A percentile compares a stretch with the other conserved stretches of the same genome.
Evolutionary conservation across 352 stramenopile genomes (phyloP).

Genomic region (Globisporangium takayamanum): DNA sequence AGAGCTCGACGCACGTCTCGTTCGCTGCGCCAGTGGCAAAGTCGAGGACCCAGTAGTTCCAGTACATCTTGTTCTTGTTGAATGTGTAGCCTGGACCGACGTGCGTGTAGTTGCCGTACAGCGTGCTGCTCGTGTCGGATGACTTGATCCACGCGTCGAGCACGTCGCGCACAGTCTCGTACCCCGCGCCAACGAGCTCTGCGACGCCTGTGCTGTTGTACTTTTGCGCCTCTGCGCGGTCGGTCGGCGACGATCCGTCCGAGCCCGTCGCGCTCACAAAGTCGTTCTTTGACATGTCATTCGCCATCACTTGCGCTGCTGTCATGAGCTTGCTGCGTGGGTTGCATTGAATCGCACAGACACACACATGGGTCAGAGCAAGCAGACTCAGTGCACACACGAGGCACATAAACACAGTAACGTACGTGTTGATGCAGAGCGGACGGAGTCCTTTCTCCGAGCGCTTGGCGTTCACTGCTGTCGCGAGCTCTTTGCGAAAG

Average conservation of each 20-base stretch:
- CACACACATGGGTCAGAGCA: neutral
- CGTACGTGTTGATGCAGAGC: constrained; percentile 36
- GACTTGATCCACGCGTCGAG: constrained; percentile 28
- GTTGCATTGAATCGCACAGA: neutral
- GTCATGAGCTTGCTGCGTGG: constrained; percentile 21
- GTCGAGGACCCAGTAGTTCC: constrained; percentile 28
- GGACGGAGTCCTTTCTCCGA: constrained; percentile 22
- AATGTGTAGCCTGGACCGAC: constrained; percentile 25
- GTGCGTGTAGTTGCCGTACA: constrained; percentile 24
- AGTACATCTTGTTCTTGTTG: constrained; percentile 24
- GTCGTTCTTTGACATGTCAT: constrained; percentile 24
- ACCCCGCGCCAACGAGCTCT: constrained; percentile 24
- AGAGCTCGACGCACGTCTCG: constrained; percentile 10
- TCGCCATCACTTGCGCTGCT: constrained; percentile 23
- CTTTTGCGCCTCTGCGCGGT: constrained; percentile 17
- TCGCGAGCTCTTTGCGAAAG: constrained; percentile 36
- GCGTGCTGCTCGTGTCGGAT: constrained; percentile 9
- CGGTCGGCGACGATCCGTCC: constrained; percentile 19
- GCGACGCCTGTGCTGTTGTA: constrained; percentile 25
- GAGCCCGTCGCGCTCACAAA: constrained; percentile 20
- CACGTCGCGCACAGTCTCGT: constrained; percentile 17
- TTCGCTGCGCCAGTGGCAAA: constrained; percentile 14
- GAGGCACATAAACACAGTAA: neutral
- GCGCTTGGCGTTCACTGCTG: constrained; percentile 31
- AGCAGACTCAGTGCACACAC: neutral